phyloP scores from a whole-genome alignment of 2,329 filamentous ascomycete genomes.

The Blastomyces emzantsi region DNA sequence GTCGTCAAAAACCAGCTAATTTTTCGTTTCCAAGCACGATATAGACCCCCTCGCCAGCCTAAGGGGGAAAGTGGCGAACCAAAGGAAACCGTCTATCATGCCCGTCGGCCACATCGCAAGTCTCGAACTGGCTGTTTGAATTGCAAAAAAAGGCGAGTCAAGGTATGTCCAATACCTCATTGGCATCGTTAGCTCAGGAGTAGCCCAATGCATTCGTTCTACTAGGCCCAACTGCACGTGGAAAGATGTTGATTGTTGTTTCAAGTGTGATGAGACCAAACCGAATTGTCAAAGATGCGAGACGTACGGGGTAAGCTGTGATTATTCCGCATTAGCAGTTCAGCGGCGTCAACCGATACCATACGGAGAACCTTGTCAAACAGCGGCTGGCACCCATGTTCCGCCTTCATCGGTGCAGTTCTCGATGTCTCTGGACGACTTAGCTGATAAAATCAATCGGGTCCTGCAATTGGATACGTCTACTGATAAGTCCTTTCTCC shows the following conservation, averaged over 20 bases:
- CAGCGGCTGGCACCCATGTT: not conserved
- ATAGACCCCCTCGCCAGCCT: not conserved
- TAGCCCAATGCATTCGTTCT: not conserved
- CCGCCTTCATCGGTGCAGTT: not conserved
- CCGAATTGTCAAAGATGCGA: constrained; percentile 27
- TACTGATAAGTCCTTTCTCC: not conserved
- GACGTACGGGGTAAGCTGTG: constrained; percentile 25
- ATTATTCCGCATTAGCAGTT: constrained; percentile 18
- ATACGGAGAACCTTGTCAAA: not conserved
- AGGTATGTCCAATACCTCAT: constrained; percentile 20
- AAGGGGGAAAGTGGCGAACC: not conserved
- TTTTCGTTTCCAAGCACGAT: constrained; percentile 15
- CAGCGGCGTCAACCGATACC: not conserved
- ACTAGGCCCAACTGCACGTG: not conserved
- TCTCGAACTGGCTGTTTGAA: constrained; percentile 27
- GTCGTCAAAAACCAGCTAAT: constrained; percentile 17
- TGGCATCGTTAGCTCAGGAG: not conserved
- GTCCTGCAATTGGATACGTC: constrained; percentile 17
- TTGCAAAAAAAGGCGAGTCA: constrained; percentile 30
- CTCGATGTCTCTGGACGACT: constrained; percentile 13
- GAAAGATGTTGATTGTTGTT: not conserved
- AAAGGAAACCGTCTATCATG: constrained; percentile 20
- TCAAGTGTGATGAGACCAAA: constrained; percentile 30
- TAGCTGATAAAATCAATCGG: constrained; percentile 18
- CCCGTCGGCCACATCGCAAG: constrained; percentile 29